Base-by-base conservation (phyloP, 1,139 yeast species). In the Yamadazyma triangularis region DNA sequence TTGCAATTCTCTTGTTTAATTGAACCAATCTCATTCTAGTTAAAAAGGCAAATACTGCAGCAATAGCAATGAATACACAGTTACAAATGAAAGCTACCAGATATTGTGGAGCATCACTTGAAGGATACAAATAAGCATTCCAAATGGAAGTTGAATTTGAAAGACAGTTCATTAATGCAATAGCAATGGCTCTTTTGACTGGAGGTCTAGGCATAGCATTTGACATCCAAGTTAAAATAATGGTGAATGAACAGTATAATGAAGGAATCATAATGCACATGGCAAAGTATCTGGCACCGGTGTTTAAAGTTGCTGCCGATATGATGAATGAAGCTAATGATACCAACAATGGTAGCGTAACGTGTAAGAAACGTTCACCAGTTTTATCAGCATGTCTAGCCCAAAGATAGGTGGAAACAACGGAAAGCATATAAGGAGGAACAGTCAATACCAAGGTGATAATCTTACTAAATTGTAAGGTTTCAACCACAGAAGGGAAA, bases 211-310 rank as follows among this genome's bases (percentile, higher is more conserved):
- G 69, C 39, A 58, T 54, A 42, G 67, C 66, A 43, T 71, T 70
- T 7, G 79, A 66, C 60, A 73, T 64, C 79, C 81, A 76, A 2
- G 81, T 64, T 31, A 73, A 58, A 30, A 71, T 69, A 4, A 70
- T 66, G 12, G 77, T 73, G 48, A 73, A 76, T 0, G 79, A 66
- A 47, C 78, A 72, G 47, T 75, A 75, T 33, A 75, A 52, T 1
- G 75, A 65, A 23, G 79, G 79, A 35, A 76, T 70, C 78, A 76
- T 73, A 34, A 76, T 56, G 50, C 78, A 71, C 80, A 76, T 76
- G 26, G 80, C 71, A 39, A 74, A 73, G 42, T 76, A 76, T 37
- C 82, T 58, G 3, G 80, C 79, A 4, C 75, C 81, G 2, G 73
- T 70, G 43, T 74, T 72, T 34, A 70, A 53, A 1, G 79, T 71